phyloP scores from a whole-genome alignment of 805 yeast genomes.

The Priceomyces medius region DNA sequence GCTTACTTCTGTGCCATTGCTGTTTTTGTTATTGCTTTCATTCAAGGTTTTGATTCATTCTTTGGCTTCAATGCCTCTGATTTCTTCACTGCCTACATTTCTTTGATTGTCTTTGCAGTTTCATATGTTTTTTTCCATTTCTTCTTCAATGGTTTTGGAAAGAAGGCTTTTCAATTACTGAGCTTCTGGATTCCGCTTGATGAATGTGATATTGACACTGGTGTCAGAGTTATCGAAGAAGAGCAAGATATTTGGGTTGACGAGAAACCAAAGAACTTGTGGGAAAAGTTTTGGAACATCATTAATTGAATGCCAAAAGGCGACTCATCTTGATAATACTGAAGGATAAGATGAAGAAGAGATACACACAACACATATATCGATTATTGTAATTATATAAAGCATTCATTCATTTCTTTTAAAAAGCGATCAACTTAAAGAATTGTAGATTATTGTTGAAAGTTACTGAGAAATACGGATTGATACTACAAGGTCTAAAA shows the following conservation, averaged over 20 bases:
- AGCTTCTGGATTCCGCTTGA: slow-evolving; percentile 48
- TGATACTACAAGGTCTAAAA: too few relatives aligned
- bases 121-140: slow-evolving; percentile 57
- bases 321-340: too few relatives aligned
- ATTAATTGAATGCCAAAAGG: slow-evolving; percentile 5
- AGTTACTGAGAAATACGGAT: too few relatives aligned
- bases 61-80: slow-evolving; percentile 50
- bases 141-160: slow-evolving; percentile 43
- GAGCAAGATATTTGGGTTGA: slow-evolving; percentile 57
- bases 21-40: slow-evolving; percentile 55
- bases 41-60: slow-evolving; percentile 74
- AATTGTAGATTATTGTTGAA: too few relatives aligned
- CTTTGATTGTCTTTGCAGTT: slow-evolving; percentile 58
- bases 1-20: slow-evolving; percentile 63
- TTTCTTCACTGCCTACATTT: slow-evolving; percentile 72
- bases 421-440: too few relatives aligned
- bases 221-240: slow-evolving; percentile 62
- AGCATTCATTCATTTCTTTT: too few relatives aligned
- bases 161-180: slow-evolving; percentile 29
- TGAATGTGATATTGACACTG: slow-evolving; percentile 69
- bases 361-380: too few relatives aligned
- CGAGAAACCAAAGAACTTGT: slow-evolving; percentile 47
- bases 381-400: too few relatives aligned
- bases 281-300: slow-evolving; percentile 54
- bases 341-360: too few relatives aligned